Evolutionary conservation across 148 eudicot genomes (phyloP).

Genomic region (Limonium bicolor): DNA sequence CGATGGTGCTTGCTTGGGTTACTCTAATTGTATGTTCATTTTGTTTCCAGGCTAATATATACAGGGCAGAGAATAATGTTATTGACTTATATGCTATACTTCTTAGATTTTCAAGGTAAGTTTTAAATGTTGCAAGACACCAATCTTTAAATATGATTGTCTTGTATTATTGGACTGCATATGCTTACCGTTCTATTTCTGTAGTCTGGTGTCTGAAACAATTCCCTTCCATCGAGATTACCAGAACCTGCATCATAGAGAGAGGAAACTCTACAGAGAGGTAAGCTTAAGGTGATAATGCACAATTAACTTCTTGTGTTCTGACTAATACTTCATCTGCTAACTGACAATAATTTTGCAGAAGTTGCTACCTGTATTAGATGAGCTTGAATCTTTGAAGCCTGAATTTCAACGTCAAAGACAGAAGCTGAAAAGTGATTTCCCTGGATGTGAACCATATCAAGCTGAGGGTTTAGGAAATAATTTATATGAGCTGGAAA

Average conservation of each 20-base stretch:
- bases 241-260: constrained; percentile 39
- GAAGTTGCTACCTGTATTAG: constrained; percentile 52
- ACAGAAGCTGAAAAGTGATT: constrained; percentile 36
- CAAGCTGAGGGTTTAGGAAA: constrained; percentile 24
- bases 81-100: constrained; percentile 77
- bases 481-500: constrained; percentile 24
- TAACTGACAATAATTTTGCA: constrained; percentile 13
- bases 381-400: constrained; percentile 79
- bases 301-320: too few relatives aligned
- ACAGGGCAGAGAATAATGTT: constrained; percentile 59
- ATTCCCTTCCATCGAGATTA: constrained; percentile 91
- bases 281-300: too few relatives aligned
- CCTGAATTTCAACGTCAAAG: constrained; percentile 49
- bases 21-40: not conserved
- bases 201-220: constrained; percentile 92
- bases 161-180: not conserved
- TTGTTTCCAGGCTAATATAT: constrained; percentile 16
- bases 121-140: too few relatives aligned
- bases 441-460: constrained; percentile 14
- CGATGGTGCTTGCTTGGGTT: not conserved
- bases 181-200: constrained; percentile 12
- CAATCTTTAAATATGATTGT: constrained; percentile 4
- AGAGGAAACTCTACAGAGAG: constrained; percentile 42
- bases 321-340: not conserved
- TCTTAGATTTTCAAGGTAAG: constrained; percentile 85